phyloP scores from a whole-genome alignment of 306 rosid species.

The Vicia villosa region DNA sequence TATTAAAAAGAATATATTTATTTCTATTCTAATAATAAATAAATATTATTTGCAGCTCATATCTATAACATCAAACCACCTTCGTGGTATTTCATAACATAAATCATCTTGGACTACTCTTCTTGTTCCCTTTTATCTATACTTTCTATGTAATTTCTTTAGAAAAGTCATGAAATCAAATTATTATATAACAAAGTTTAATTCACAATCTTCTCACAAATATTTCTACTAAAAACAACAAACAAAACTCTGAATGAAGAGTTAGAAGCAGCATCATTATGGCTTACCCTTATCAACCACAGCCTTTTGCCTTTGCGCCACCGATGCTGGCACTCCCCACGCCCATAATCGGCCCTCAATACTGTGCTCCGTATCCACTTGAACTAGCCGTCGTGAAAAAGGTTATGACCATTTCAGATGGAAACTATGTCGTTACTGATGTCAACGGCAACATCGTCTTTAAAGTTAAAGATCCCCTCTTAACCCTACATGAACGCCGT shows the following conservation, averaged over 20 bases:
- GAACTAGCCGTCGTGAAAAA: conserved; percentile 51
- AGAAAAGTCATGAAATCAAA: neutral
- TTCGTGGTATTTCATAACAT: neutral
- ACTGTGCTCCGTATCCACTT: conserved; percentile 43
- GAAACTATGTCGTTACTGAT: conserved; percentile 51
- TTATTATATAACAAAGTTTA: neutral
- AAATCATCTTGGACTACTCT: neutral
- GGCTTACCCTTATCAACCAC: conserved; percentile 31
- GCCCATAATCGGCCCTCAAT: conserved; percentile 45
- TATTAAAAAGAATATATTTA: too few relatives aligned
- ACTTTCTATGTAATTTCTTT: too few relatives aligned
- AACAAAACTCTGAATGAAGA: too few relatives aligned
- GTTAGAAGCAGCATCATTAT: too few relatives aligned
- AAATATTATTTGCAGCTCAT: neutral
- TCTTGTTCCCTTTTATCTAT: neutral
- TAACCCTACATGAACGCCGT: conserved; percentile 41
- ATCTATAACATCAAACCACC: neutral
- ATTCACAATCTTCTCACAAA: neutral
- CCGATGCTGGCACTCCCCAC: conserved; percentile 14
- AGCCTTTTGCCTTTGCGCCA: conserved; percentile 17
- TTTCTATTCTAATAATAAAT: neutral
- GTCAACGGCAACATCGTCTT: conserved; percentile 50
- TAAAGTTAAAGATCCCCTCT: conserved; percentile 45
- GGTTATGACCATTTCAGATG: conserved; percentile 37
- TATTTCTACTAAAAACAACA: neutral